Evolutionary conservation across 805 yeast genomes (phyloP).

Genomic region (Metschnikowia anglica): DNA sequence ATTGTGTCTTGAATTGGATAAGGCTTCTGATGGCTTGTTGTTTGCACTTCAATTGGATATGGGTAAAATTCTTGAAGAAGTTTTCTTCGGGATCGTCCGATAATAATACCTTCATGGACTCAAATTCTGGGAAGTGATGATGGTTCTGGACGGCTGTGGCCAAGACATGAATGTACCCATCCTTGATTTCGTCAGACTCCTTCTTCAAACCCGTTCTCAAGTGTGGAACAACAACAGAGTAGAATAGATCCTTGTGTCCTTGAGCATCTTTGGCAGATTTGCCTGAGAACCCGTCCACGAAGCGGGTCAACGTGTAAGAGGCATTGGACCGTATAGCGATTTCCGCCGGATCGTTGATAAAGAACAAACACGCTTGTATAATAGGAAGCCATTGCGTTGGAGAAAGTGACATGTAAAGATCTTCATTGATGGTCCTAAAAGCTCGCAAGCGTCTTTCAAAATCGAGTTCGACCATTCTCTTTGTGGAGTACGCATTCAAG

Average conservation of each 20-base stretch:
- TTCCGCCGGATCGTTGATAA: constrained; percentile 75
- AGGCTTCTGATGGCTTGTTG: constrained; percentile 77
- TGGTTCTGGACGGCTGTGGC: constrained; percentile 57
- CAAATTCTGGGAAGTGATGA: constrained; percentile 48
- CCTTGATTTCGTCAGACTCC: constrained; percentile 56
- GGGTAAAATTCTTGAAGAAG: constrained; percentile 72
- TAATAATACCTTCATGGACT: constrained; percentile 61
- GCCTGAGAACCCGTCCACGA: constrained; percentile 54
- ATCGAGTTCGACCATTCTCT: constrained; percentile 70
- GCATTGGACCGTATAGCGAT: constrained; percentile 79
- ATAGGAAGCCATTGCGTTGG: constrained; percentile 78
- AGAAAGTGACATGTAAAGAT: constrained; percentile 41
- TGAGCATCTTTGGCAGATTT: constrained; percentile 26
- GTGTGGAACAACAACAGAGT: constrained; percentile 59
- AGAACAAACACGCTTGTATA: constrained; percentile 63
- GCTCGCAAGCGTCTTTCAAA: constrained; percentile 72
- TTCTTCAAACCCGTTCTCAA: constrained; percentile 66
- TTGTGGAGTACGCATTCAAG: constrained; percentile 66
- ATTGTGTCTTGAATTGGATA: constrained; percentile 43
- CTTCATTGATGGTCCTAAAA: constrained; percentile 63
- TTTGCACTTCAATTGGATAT: constrained; percentile 83
- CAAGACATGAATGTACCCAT: constrained; percentile 68
- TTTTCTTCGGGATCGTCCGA: constrained; percentile 80
- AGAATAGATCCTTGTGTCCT: constrained; percentile 43
- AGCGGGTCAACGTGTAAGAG: constrained; percentile 57